These are phyloP conservation scores for Leishmania braziliensis DNA, from an alignment of 208 protist species.

Conservation along the genomic window DNA sequence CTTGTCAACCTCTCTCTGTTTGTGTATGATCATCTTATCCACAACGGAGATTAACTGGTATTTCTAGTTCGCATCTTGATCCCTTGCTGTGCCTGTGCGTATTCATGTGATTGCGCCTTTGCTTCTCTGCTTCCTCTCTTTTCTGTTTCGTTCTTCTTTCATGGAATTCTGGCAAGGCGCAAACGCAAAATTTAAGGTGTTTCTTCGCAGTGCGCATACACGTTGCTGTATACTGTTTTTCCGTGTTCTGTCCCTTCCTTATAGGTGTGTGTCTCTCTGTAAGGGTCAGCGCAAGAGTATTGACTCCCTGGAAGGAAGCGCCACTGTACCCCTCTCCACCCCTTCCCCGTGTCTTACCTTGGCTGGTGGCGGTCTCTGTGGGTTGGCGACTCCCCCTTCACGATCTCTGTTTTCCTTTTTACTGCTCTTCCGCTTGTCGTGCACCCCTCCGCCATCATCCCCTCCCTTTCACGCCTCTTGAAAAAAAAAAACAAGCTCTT, in stretches of 20 bases:
- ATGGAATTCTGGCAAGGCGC: neutral
- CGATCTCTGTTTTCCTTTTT: neutral
- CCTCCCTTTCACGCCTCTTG: neutral
- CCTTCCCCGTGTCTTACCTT: neutral
- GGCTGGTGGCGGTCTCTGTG: neutral
- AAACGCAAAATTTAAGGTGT: neutral
- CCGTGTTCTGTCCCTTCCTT: neutral
- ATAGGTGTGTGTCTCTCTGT: neutral
- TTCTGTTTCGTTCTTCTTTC: neutral
- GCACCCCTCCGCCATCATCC: neutral
- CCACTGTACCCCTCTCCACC: neutral
- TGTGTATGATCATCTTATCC: neutral
- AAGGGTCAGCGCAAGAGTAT: neutral
- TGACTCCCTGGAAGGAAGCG: neutral
- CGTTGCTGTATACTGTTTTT: neutral
- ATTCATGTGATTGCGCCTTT: neutral
- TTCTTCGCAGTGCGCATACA: neutral
- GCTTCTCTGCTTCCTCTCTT: neutral
- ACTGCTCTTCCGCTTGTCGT: neutral
- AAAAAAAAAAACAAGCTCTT: constrained; percentile 5
- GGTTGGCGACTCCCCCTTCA: neutral
- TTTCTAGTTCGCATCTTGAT: neutral
- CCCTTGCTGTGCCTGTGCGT: neutral
- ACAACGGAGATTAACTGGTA: neutral
- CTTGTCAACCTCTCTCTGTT: neutral